Conservation (phyloP, 768 basidiomycete genomes). For the Suillus alpinus region DNA sequence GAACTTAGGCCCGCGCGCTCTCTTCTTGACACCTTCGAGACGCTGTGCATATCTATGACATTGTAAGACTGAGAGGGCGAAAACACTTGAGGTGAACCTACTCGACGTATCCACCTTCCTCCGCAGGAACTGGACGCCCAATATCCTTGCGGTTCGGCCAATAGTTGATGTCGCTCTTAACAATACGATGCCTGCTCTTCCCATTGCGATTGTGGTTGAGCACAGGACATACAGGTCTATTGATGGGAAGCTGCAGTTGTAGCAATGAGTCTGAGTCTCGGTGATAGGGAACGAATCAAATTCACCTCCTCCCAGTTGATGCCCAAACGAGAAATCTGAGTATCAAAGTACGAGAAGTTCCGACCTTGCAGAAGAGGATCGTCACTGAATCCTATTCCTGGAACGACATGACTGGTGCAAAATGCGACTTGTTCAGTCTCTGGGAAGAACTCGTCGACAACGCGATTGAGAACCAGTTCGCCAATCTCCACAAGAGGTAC, state of each 20-base stretch:
- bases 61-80: conserved; percentile 16
- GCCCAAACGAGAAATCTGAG: conserved; percentile 77
- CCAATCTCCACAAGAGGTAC: conserved; percentile 79
- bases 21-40: conserved; percentile 52
- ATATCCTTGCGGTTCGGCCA: conserved; percentile 72
- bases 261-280: neutral
- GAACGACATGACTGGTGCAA: conserved; percentile 63
- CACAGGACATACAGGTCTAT: conserved; percentile 74
- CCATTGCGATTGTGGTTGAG: conserved; percentile 70
- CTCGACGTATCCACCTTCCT: conserved; percentile 60
- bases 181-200: conserved; percentile 51
- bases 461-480: conserved; percentile 62
- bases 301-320: conserved; percentile 71
- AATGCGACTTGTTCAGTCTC: conserved; percentile 90
- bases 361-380: conserved; percentile 82
- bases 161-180: conserved; percentile 65
- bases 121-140: conserved; percentile 44
- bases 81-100: conserved; percentile 23
- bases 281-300: neutral
- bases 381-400: conserved; percentile 68
- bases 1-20: conserved; percentile 71
- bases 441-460: conserved; percentile 75
- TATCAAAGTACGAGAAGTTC: conserved; percentile 87
- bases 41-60: conserved; percentile 44
- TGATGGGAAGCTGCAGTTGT: conserved; percentile 67